Evolutionary conservation across 2,329 filamentous ascomycete species (phyloP).

Genomic region (Falciphora oryzae): DNA sequence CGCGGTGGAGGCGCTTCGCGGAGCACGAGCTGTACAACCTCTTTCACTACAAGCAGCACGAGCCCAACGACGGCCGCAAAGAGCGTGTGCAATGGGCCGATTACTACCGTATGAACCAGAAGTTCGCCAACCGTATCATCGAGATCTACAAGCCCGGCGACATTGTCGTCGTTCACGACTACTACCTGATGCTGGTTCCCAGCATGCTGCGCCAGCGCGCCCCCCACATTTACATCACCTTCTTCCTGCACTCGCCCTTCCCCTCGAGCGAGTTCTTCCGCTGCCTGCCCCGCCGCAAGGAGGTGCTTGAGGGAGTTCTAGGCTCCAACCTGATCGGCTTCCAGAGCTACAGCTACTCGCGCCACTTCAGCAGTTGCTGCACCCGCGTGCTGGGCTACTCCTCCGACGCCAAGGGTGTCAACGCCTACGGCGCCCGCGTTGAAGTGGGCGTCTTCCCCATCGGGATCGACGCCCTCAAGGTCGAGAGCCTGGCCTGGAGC

Average conservation of each 20-base stretch:
- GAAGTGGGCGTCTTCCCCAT: constrained; percentile 93
- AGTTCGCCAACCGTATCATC: constrained; percentile 84
- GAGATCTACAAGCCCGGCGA: constrained; percentile 89
- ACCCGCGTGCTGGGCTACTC: constrained; percentile 87
- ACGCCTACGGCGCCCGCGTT: constrained; percentile 82
- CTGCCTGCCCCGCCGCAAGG: constrained; percentile 81
- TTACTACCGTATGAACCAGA: constrained; percentile 87
- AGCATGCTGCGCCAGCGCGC: constrained; percentile 80
- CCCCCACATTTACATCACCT: constrained; percentile 87
- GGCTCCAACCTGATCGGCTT: constrained; percentile 92
- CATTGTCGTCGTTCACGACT: constrained; percentile 89
- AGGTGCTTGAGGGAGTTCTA: constrained; percentile 82
- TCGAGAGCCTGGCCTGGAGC: constrained; percentile 69
- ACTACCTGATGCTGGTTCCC: constrained; percentile 84
- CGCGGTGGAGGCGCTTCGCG: constrained; percentile 81
- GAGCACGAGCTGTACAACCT: constrained; percentile 89
- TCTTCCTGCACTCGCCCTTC: constrained; percentile 91
- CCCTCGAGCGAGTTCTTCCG: constrained; percentile 94
- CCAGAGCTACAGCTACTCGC: constrained; percentile 91
- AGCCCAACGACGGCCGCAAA: constrained; percentile 76
- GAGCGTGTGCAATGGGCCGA: constrained; percentile 85
- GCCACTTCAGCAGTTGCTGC: constrained; percentile 92
- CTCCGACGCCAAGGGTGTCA: constrained; percentile 76
- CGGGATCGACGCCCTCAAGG: constrained; percentile 81
- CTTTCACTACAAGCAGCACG: constrained; percentile 94